Conservation (phyloP, 805 yeast species). For the Metschnikowia dekortorum region DNA sequence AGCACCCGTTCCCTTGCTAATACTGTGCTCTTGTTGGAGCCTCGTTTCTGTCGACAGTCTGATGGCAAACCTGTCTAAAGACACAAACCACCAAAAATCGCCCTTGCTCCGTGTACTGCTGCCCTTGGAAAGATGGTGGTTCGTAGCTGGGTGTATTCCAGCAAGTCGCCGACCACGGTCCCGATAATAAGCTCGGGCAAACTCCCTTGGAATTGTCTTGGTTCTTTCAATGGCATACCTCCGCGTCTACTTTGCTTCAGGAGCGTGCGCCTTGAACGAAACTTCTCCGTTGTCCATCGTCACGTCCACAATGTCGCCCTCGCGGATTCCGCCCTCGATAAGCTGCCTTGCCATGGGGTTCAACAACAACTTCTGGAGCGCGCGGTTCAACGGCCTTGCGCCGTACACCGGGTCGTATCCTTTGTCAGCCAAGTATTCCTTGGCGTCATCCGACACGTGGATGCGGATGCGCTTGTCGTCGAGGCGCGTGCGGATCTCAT, state of each 20-base stretch:
- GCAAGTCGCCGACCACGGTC: no score
- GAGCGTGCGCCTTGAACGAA: slow-evolving; percentile 23
- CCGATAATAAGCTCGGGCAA: no score
- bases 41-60: no score
- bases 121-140: no score
- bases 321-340: slow-evolving; percentile 70
- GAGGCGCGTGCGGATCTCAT: slow-evolving; percentile 76
- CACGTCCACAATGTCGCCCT: slow-evolving; percentile 29
- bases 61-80: no score
- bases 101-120: no score
- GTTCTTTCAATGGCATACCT: not conserved
- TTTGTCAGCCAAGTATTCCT: slow-evolving; percentile 70
- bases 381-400: slow-evolving; percentile 92
- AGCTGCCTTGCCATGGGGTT: slow-evolving; percentile 82
- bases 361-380: slow-evolving; percentile 76
- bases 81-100: no score
- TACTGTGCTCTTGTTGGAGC: no score
- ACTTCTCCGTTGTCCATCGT: slow-evolving; percentile 23
- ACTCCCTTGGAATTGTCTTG: not conserved
- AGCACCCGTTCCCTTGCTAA: no score
- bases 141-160: no score
- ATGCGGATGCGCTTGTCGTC: slow-evolving; percentile 69
- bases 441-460: slow-evolving; percentile 56
- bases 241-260: no score
- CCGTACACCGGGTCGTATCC: slow-evolving; percentile 94